phyloP scores from a whole-genome alignment of 768 basidiomycete species.

The Paxillus involutus region DNA sequence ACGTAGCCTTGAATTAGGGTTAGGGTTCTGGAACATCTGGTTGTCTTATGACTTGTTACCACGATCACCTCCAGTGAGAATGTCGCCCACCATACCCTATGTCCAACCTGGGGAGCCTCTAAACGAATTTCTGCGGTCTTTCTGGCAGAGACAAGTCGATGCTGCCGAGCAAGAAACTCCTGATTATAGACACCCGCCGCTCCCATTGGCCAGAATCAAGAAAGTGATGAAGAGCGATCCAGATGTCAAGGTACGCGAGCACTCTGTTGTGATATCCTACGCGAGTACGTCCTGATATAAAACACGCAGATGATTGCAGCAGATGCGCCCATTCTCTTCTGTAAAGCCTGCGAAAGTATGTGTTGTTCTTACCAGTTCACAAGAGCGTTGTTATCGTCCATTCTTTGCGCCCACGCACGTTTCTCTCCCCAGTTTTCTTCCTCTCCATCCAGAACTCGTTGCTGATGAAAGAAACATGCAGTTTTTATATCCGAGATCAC shows the following conservation, averaged over 20 bases:
- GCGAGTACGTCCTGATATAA: conserved; percentile 2
- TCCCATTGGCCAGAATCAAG: conserved; percentile 97
- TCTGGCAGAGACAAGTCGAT: conserved; percentile 90
- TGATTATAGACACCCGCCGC: conserved; percentile 83
- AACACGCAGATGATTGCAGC: conserved; percentile 89
- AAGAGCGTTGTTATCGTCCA: background rate
- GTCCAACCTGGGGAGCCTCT: conserved; percentile 87
- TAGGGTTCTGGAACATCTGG: no score
- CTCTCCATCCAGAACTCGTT: background rate
- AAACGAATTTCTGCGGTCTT: conserved; percentile 76
- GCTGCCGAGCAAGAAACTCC: conserved; percentile 85
- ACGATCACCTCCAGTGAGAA: conserved; percentile 6
- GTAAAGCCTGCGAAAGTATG: conserved; percentile 98
- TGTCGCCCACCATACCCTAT: conserved; percentile 51
- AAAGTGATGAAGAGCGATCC: conserved; percentile 99
- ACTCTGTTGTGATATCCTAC: background rate
- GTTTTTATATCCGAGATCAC: conserved; percentile 99
- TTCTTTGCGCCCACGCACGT: background rate
- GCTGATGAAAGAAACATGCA: conserved; percentile 29
- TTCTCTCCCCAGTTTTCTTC: background rate
- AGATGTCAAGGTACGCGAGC: conserved; percentile 79
- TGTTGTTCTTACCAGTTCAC: conserved; percentile 15
- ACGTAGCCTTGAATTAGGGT: no score
- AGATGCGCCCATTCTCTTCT: conserved; percentile 94
- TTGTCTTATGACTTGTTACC: no score